phyloP scores from a whole-genome alignment of 2,329 filamentous ascomycete genomes.

The Ophiocordyceps camponoti-saundersi region DNA sequence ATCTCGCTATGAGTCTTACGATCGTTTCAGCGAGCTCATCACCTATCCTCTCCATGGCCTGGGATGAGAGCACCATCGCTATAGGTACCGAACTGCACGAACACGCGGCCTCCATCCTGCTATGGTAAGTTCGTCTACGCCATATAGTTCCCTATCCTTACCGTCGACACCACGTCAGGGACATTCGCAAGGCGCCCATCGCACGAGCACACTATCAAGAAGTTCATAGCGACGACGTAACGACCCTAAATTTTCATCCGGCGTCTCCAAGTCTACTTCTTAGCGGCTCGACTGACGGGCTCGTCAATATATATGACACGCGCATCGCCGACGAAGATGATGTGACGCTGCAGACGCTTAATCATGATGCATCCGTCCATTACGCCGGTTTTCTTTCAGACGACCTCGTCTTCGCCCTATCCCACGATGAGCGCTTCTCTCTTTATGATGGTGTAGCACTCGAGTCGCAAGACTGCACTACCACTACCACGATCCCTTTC shows the following conservation, averaged over 20 bases:
- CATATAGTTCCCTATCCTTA: slow-evolving; percentile 7
- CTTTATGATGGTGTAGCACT: slow-evolving; percentile 52
- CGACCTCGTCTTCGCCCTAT: slow-evolving; percentile 52
- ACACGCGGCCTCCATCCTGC: slow-evolving; percentile 39
- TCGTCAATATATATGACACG: slow-evolving; percentile 63
- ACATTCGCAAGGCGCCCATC: slow-evolving; percentile 31
- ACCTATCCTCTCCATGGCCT: slow-evolving; percentile 49
- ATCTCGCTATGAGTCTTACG: neutral
- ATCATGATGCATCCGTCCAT: slow-evolving; percentile 59
- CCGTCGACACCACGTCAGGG: slow-evolving; percentile 23
- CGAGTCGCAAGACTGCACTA: slow-evolving; percentile 20
- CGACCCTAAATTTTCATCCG: slow-evolving; percentile 42
- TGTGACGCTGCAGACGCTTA: slow-evolving; percentile 60
- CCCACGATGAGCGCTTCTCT: slow-evolving; percentile 62
- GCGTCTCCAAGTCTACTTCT: slow-evolving; percentile 43
- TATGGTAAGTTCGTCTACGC: slow-evolving; percentile 29
- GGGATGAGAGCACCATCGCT: slow-evolving; percentile 40
- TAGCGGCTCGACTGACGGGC: slow-evolving; percentile 64
- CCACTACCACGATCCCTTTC: slow-evolving; percentile 29
- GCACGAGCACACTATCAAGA: slow-evolving; percentile 41
- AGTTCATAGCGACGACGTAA: slow-evolving; percentile 52
- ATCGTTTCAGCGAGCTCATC: slow-evolving; percentile 12
- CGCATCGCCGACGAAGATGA: slow-evolving; percentile 59
- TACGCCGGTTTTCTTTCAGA: slow-evolving; percentile 52
- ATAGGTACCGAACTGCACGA: slow-evolving; percentile 58